Evolutionary conservation across 495 filamentous ascomycete species (phyloP), one percentile per base, ranked within the genome.

Genomic region (Penicillium steckii): DNA sequence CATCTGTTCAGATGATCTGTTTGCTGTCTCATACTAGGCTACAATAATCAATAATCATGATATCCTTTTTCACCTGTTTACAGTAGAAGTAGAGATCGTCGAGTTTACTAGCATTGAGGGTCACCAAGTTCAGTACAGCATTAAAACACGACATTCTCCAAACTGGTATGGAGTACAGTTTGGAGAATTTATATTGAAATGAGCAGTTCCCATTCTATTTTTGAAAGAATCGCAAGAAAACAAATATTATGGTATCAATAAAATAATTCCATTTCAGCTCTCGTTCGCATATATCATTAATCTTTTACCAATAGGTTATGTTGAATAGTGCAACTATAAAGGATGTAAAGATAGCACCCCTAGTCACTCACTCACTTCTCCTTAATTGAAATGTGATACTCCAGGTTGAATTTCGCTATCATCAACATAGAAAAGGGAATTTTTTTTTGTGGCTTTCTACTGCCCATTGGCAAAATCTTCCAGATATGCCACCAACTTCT

Each of bases 401-500:
- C 38, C 38, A 41, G 38, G 38, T 41, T 41, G 38, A 41, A 41
- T 5, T 22, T 15, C 41, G 30, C 42, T 46, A 43, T 27, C 21
- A 38, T 44, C 26, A 40, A 26, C 32, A 48, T 18, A 48, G 21
- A 9, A 29, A 48, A 47, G 32, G 10, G 3, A 8, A 3, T 6
- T 37, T 17, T 37, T 12, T 15, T 15, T 37, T n/a, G 8, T 15
- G 2, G 33, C 7, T n/a, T 17, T 18, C 51, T 66, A 66, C 48
- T 62, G 59, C 7, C 52, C 55, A 15, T 50, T 55, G 42, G 79
- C 82, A 74, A 86, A 89, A n/a, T 73, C 69, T 18, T 76, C 66
- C 30, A 89, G 78, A 48, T 85, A 88, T 35, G 65, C 60, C 33
- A 76, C 80, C 43, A 89, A 70, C 62, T 80, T 85, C 69, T 85